Evolutionary conservation across 1,139 yeast species (phyloP).

Genomic region (Protomyces lactucae-debilis): DNA sequence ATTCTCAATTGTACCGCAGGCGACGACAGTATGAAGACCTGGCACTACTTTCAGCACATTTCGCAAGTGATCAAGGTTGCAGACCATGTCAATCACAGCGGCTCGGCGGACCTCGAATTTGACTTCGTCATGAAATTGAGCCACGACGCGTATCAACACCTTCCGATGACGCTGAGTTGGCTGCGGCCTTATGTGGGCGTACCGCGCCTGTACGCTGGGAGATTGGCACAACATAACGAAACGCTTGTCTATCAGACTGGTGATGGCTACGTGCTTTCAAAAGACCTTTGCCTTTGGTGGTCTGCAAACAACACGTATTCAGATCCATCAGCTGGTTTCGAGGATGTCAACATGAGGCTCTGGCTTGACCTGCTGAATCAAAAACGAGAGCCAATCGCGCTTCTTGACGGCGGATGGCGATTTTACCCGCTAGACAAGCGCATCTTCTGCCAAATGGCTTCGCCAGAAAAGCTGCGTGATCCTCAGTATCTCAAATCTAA

Average conservation of each 20-base stretch:
- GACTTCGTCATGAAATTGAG: slow-evolving; percentile 8
- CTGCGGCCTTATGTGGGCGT: not conserved
- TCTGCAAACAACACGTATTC: no score
- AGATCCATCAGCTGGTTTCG: no score
- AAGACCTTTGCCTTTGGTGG: not conserved
- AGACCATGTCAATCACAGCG: not conserved
- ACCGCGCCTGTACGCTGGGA: not conserved
- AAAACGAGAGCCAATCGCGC: no score
- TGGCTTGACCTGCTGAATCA: no score
- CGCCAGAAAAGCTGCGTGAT: no score
- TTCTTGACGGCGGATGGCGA: no score
- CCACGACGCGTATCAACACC: slow-evolving; percentile 4
- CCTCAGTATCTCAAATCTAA: no score
- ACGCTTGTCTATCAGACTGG: not conserved
- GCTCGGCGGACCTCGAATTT: not conserved
- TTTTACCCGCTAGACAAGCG: no score
- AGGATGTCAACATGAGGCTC: no score
- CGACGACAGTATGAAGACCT: slow-evolving; percentile 7
- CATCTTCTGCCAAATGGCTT: no score
- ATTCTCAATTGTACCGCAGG: slow-evolving; percentile 4
- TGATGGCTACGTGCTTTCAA: not conserved
- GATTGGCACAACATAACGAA: not conserved
- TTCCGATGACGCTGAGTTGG: not conserved
- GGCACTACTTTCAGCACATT: not conserved
- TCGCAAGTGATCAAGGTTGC: not conserved